A percentile compares a stretch with the other conserved stretches of the same genome.
Conservation (phyloP, 768 basidiomycete species). For the Chiua virens region DNA sequence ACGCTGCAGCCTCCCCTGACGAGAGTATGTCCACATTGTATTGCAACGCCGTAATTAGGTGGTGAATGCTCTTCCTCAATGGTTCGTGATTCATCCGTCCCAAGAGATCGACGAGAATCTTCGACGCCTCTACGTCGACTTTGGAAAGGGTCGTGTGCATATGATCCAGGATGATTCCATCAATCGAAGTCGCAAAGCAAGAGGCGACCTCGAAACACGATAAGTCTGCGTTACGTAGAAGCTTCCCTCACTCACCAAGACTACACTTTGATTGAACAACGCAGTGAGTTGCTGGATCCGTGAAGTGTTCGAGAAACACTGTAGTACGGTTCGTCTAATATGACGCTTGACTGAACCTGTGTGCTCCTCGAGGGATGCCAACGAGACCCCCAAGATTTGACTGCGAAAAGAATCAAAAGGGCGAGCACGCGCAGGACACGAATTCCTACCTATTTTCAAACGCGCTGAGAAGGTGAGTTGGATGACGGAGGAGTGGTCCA, state of each 20-base stretch:
- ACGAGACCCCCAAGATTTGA: conserved; percentile 39
- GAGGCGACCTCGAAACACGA: conserved; percentile 37
- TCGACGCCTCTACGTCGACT: conserved; percentile 20
- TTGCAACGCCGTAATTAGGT: conserved; percentile 29
- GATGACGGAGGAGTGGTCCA: conserved; percentile 46
- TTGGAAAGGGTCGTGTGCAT: conserved; percentile 6
- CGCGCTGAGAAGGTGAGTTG: conserved; percentile 39
- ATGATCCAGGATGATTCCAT: conserved; percentile 20
- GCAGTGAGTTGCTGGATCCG: conserved; percentile 44
- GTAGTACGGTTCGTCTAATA: conserved; percentile 37
- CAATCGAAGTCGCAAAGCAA: conserved; percentile 45
- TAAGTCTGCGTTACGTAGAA: conserved; percentile 3
- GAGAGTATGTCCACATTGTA: conserved; percentile 15
- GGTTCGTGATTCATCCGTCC: conserved; percentile 33
- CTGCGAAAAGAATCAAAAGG: conserved; percentile 30
- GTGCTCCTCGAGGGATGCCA: conserved; percentile 42
- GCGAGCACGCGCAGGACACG: background rate
- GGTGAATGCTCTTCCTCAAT: conserved; percentile 35
- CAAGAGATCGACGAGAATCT: conserved; percentile 31
- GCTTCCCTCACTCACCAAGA: conserved; percentile 37
- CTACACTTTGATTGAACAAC: conserved; percentile 41
- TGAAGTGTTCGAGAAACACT: conserved; percentile 36
- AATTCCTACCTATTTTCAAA: conserved; percentile 42
- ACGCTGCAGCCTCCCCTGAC: conserved; percentile 25
- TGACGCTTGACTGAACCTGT: conserved; percentile 38